Evolutionary conservation across 768 basidiomycete genomes (phyloP), one percentile per base, ranked within the genome.

Genomic region (Gymnopilus junonius): DNA sequence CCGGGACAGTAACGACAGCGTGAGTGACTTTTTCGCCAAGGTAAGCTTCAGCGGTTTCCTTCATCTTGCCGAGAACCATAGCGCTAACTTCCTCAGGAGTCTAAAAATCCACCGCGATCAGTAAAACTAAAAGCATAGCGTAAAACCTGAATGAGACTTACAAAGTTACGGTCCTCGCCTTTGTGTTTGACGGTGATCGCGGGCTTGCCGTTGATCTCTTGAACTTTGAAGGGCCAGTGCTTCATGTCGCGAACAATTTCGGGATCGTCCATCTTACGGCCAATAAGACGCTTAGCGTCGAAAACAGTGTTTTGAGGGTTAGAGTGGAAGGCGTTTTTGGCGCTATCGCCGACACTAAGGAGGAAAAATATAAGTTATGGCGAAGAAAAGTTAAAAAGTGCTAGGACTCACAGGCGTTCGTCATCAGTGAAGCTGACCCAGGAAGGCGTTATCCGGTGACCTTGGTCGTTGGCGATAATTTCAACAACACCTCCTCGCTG

Each of bases 241-340:
- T 91, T 94, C 68, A 89, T 81, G 74, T 95, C 93, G 25, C 86
- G 87, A 75, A 91, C 81, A 63, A 95, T 82, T 66, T 94, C 93
- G 32, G 80, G 77, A 72, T 96, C 94, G 58, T 90, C 87, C 72
- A 88, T 80, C 70, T 87, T 89, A 70, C 91, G 91, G 67, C 94
- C 93, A 69, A 96, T 94, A 65, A 97, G 86, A 75, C 95, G 93
- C 73, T 97, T 98, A 51, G 94, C 94, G 77, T 97, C 95, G 70
- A 97, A 97, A 58, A 97, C 90, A 6, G 95, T 97, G 78, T 99
- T 99, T 69, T 84, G 71, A n/a, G 97, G 94, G 77, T 98, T 94
- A 34, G 90, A 82, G 75, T 93, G 89, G 79, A 88, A 94, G 21
- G 94, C 94, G 71, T 97, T 97, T 82, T 99, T 99, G 21, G 97